Evolutionary conservation across 306 rosid genomes (phyloP).

Genomic region (Glycine tomentella): DNA sequence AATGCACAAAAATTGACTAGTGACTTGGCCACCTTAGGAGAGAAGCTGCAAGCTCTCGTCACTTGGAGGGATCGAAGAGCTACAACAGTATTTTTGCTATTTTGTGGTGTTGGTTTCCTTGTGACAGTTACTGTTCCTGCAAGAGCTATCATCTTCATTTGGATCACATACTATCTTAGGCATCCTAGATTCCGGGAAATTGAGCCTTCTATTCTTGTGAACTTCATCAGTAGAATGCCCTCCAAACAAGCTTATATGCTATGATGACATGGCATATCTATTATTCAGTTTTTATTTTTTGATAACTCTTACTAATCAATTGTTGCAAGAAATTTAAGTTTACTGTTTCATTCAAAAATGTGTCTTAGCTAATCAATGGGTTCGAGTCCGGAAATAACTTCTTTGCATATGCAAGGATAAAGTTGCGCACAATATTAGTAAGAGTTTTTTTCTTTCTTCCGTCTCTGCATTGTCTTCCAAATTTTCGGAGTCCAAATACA

Average conservation of each 20-base stretch:
- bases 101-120: conserved; percentile 44
- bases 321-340: not conserved
- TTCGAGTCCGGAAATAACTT: too few species aligned
- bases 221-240: conserved; percentile 52
- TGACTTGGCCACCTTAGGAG: too few species aligned
- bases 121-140: conserved; percentile 39
- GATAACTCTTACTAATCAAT: too few species aligned
- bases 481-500: too few species aligned
- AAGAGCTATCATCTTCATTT: conserved; percentile 11
- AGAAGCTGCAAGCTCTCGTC: conserved; percentile 52
- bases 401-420: too few species aligned
- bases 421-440: too few species aligned
- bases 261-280: conserved; percentile 17
- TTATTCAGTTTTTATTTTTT: too few species aligned
- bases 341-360: not conserved
- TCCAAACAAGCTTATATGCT: conserved; percentile 44
- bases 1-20: too few species aligned
- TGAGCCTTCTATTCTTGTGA: conserved; percentile 43
- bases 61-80: conserved; percentile 63
- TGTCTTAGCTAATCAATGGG: too few species aligned
- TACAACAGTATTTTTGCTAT: conserved; percentile 43
- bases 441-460: too few species aligned
- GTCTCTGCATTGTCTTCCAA: too few species aligned
- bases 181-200: conserved; percentile 49
- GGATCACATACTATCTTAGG: conserved; percentile 45